Conservation (phyloP, 192 early-diverging fungal species). For the Coemansia biformis region DNA sequence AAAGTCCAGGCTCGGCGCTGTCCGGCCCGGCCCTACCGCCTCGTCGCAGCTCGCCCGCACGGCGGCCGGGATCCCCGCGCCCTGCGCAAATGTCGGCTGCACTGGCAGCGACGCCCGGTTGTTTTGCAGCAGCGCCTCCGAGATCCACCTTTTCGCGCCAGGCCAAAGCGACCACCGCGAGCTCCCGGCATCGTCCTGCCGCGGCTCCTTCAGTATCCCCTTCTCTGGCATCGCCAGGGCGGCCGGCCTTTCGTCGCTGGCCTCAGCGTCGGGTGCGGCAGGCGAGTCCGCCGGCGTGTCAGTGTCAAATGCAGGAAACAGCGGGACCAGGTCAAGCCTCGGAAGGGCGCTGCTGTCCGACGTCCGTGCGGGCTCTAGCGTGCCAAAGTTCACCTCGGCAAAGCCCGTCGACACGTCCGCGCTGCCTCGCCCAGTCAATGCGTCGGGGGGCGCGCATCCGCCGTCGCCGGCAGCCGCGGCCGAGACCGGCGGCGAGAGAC, state of each 20-base stretch:
- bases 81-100: constrained; percentile 35
- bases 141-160: constrained; percentile 45
- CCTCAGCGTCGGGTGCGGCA: too few species aligned
- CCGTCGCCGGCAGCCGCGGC: background rate
- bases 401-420: too few species aligned
- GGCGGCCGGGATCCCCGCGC: constrained; percentile 38
- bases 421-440: too few species aligned
- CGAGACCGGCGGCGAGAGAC: constrained; percentile 15
- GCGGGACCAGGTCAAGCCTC: constrained; percentile 29
- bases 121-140: constrained; percentile 9
- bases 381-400: too few species aligned
- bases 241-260: too few species aligned
- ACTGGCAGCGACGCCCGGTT: constrained; percentile 4
- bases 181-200: constrained; percentile 18
- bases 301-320: constrained; percentile 8
- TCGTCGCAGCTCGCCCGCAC: constrained; percentile 8
- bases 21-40: constrained; percentile 13
- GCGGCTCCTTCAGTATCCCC: constrained; percentile 45
- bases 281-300: background rate
- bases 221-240: constrained; percentile 13
- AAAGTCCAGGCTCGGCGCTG: constrained; percentile 46
- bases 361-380: too few species aligned
- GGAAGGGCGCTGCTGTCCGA: background rate
- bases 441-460: background rate
- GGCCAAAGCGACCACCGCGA: constrained; percentile 47